A percentile compares a stretch with the other conserved stretches of the same genome.
phyloP scores from a whole-genome alignment of 2,329 filamentous ascomycete genomes.

The Mycocentrospora acerina region DNA sequence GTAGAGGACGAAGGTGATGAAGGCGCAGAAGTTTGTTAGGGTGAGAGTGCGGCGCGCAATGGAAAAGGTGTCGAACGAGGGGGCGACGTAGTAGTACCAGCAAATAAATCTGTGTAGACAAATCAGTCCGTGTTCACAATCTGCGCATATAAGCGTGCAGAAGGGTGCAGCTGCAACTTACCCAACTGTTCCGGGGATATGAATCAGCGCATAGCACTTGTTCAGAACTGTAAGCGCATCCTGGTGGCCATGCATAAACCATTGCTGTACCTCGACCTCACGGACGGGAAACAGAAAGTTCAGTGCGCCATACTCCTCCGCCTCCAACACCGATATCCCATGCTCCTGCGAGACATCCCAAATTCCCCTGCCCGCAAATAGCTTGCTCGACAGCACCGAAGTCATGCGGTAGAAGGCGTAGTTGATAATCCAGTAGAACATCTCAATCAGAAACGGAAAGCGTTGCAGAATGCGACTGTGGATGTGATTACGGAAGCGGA shows the following conservation, averaged over 20 bases:
- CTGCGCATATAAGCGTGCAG: too few species aligned
- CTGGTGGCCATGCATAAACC: slow-evolving; percentile 58
- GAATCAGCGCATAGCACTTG: slow-evolving; percentile 60
- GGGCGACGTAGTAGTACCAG: slow-evolving; percentile 64
- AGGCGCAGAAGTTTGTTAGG: slow-evolving; percentile 56
- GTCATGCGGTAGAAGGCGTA: slow-evolving; percentile 65
- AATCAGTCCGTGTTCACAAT: slow-evolving; percentile 14
- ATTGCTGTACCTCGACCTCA: slow-evolving; percentile 57
- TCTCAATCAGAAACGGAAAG: slow-evolving; percentile 70
- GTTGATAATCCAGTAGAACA: slow-evolving; percentile 73
- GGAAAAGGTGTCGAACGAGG: slow-evolving; percentile 49
- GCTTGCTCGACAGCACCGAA: slow-evolving; percentile 52
- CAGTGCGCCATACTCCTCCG: slow-evolving; percentile 55
- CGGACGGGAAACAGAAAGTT: slow-evolving; percentile 56
- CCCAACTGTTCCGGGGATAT: slow-evolving; percentile 63
- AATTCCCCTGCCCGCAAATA: slow-evolving; percentile 56
- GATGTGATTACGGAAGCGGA: slow-evolving; percentile 60
- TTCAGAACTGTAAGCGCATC: slow-evolving; percentile 58
- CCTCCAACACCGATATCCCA: slow-evolving; percentile 56
- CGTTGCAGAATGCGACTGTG: slow-evolving; percentile 66
- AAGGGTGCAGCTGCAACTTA: too few species aligned
- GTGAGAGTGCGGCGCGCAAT: slow-evolving; percentile 49
- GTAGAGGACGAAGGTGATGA: slow-evolving; percentile 55
- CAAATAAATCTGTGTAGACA: slow-evolving; percentile 56
- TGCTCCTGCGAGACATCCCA: slow-evolving; percentile 60